Evolutionary conservation across 441 rosid genomes (phyloP).

Genomic region (Syzygium malaccense): DNA sequence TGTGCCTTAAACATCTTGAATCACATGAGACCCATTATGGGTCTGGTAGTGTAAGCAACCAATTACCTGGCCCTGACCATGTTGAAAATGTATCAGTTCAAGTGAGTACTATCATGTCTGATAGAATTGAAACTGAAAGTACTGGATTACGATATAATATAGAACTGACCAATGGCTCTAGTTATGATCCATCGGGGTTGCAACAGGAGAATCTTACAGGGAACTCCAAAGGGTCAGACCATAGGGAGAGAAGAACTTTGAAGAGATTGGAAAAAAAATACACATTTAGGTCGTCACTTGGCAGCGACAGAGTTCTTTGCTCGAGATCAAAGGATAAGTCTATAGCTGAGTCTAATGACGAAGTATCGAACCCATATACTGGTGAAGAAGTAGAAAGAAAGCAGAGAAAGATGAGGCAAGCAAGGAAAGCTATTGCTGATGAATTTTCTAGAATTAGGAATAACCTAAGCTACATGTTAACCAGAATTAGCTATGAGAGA

Average conservation of each 20-base stretch:
- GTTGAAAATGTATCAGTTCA: conserved; percentile 1
- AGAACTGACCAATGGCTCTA: conserved; percentile 12
- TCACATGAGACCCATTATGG: background rate
- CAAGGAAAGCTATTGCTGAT: conserved; percentile 24
- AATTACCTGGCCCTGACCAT: conserved; percentile 1
- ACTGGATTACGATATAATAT: background rate
- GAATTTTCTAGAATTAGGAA: conserved; percentile 70
- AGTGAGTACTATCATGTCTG: background rate
- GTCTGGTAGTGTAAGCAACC: conserved; percentile 7
- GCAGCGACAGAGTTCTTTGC: conserved; percentile 40
- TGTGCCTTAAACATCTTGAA: background rate
- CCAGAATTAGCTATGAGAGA: conserved; percentile 69
- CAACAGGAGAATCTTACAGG: conserved; percentile 8
- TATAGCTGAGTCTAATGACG: conserved; percentile 25
- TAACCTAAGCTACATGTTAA: conserved; percentile 64
- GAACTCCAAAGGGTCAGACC: conserved; percentile 8
- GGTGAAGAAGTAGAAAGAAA: conserved; percentile 28
- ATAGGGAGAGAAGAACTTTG: conserved; percentile 19
- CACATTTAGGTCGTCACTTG: conserved; percentile 21
- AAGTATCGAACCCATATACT: conserved; percentile 20
- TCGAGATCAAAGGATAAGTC: conserved; percentile 34
- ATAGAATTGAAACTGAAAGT: background rate
- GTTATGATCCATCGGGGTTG: conserved; percentile 22
- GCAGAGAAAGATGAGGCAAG: conserved; percentile 20
- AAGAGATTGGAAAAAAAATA: conserved; percentile 22